Percentiles rank a stretch among this genome's conserved stretches.
phyloP scores from a whole-genome alignment of 1,284 basidiomycete genomes.

The Tylopilus sp. region DNA sequence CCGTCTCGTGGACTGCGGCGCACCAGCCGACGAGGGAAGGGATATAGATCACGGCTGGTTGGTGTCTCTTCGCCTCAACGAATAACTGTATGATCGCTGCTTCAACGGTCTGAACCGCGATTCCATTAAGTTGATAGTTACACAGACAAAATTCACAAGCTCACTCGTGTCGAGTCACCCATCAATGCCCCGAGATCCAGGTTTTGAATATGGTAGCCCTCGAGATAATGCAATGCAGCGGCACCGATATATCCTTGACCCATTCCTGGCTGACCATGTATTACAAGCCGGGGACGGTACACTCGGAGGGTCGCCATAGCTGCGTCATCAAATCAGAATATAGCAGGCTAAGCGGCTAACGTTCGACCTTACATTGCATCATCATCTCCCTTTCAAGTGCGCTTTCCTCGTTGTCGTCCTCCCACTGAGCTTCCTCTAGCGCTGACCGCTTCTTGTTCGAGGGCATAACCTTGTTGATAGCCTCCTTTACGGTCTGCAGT shows the following conservation, averaged over 20 bases:
- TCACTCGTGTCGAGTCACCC: conserved; percentile 85
- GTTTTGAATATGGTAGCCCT: conserved; percentile 94
- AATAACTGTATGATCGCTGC: conserved; percentile 96
- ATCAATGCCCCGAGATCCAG: conserved; percentile 89
- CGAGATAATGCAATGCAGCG: conserved; percentile 89
- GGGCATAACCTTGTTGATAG: conserved; percentile 72
- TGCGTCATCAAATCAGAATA: conserved; percentile 34
- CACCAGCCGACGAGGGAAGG: conserved; percentile 90
- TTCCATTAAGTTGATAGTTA: neutral
- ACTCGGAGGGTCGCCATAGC: conserved; percentile 91
- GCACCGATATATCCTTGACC: conserved; percentile 90
- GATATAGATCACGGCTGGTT: conserved; percentile 94
- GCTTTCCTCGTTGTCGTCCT: conserved; percentile 68
- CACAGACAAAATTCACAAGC: conserved; percentile 22
- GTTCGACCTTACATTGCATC: conserved; percentile 68
- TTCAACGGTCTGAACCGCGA: conserved; percentile 70
- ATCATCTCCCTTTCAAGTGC: conserved; percentile 82
- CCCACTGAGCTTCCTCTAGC: conserved; percentile 93
- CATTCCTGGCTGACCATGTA: conserved; percentile 85
- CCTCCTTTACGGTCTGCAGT: conserved; percentile 69
- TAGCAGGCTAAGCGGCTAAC: neutral
- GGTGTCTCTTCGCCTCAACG: conserved; percentile 95
- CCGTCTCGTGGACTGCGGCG: conserved; percentile 78
- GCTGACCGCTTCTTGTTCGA: conserved; percentile 73
- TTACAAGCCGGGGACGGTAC: conserved; percentile 85